phyloP scores from a whole-genome alignment of 352 stramenopile species.

The Globisporangium paddicum region DNA sequence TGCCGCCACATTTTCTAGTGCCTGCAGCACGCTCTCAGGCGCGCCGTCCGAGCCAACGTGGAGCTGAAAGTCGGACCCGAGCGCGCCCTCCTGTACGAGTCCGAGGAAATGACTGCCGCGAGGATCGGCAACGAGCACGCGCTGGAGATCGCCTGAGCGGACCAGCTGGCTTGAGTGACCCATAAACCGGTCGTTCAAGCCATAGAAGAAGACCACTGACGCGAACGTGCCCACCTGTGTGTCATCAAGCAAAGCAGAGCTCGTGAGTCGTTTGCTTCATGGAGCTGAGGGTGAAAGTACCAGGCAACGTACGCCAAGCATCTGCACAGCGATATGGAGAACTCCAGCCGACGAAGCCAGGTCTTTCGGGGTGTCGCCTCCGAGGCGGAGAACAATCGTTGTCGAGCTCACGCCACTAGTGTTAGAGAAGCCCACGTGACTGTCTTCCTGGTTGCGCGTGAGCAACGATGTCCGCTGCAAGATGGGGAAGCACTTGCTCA shows the following conservation, averaged over 20 bases:
- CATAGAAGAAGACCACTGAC: slow-evolving; percentile 16
- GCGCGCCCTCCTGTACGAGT: slow-evolving; percentile 26
- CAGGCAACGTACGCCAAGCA: slow-evolving; percentile 29
- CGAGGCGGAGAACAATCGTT: slow-evolving; percentile 10
- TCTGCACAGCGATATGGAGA: slow-evolving; percentile 28
- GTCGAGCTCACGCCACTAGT: slow-evolving; percentile 1
- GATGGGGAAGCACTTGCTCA: slow-evolving; percentile 23
- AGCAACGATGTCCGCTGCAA: slow-evolving; percentile 15
- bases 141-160: slow-evolving; percentile 21
- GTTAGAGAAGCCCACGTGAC: slow-evolving; percentile 5
- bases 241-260: neutral
- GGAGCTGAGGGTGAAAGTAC: neutral
- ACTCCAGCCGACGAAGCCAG: neutral
- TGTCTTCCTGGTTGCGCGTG: slow-evolving; percentile 7
- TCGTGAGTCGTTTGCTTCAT: neutral
- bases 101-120: slow-evolving; percentile 19
- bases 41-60: slow-evolving; percentile 38
- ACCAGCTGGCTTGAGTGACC: slow-evolving; percentile 13
- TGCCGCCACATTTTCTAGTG: slow-evolving; percentile 14
- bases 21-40: slow-evolving; percentile 17
- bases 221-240: slow-evolving; percentile 19
- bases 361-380: neutral
- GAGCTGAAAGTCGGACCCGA: slow-evolving; percentile 20
- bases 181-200: slow-evolving; percentile 5
- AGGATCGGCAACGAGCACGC: slow-evolving; percentile 20